These are phyloP conservation scores for Jamesozyma rosinii DNA, from an alignment of 805 yeast species.

Conservation along the genomic window DNA sequence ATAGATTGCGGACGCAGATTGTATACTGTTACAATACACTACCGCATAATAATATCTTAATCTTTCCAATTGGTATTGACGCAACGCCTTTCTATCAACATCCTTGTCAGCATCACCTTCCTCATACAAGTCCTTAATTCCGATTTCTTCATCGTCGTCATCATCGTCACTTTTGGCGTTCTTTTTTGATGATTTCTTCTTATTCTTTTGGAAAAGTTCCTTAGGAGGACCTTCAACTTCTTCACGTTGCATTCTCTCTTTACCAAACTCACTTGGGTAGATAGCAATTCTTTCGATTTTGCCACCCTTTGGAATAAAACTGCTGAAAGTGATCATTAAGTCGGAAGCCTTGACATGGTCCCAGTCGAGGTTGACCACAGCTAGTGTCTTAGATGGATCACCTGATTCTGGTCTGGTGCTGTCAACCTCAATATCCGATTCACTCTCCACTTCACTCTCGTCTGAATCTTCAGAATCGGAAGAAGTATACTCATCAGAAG, in stretches of 20 bases:
- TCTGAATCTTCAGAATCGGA: slow-evolving; percentile 36
- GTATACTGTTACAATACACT: slow-evolving; percentile 66
- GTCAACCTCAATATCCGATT: slow-evolving; percentile 48
- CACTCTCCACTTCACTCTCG: slow-evolving; percentile 29
- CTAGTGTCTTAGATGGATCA: slow-evolving; percentile 73
- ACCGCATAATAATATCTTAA: slow-evolving; percentile 89
- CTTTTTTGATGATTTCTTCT: slow-evolving; percentile 28
- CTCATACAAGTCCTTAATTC: slow-evolving; percentile 62
- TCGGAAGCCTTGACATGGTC: slow-evolving; percentile 85
- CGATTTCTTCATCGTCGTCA: slow-evolving; percentile 46
- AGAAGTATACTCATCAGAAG: slow-evolving; percentile 38
- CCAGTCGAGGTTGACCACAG: slow-evolving; percentile 96
- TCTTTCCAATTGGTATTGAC: slow-evolving; percentile 88
- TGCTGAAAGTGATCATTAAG: slow-evolving; percentile 75
- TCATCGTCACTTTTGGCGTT: slow-evolving; percentile 31
- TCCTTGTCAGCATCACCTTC: slow-evolving; percentile 79
- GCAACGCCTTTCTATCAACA: slow-evolving; percentile 71
- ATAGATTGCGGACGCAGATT: slow-evolving; percentile 67
- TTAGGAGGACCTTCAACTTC: slow-evolving; percentile 88
- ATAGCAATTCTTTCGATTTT: slow-evolving; percentile 58
- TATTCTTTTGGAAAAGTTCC: slow-evolving; percentile 56
- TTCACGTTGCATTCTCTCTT: slow-evolving; percentile 81
- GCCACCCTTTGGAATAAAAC: slow-evolving; percentile 76
- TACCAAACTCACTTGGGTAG: slow-evolving; percentile 88
- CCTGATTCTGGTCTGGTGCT: slow-evolving; percentile 63